phyloP scores from a whole-genome alignment of 805 yeast genomes.

The Candida maltosa region DNA sequence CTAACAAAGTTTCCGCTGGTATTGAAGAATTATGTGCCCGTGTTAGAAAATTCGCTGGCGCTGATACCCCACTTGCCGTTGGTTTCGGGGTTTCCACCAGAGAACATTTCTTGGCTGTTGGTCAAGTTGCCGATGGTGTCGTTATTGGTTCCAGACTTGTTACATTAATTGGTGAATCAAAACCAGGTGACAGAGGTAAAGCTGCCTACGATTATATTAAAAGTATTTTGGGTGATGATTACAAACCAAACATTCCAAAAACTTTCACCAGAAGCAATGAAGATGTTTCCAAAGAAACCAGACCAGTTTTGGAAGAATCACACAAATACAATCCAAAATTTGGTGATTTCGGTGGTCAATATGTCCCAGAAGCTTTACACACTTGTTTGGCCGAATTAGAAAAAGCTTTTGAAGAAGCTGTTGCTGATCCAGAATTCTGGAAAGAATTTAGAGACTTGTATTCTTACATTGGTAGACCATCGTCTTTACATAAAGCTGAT shows the following conservation, averaged over 20 bases:
- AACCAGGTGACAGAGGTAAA: constrained; percentile 56
- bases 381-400: constrained; percentile 89
- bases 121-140: constrained; percentile 85
- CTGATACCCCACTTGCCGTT: constrained; percentile 73
- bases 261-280: constrained; percentile 19
- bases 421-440: constrained; percentile 92
- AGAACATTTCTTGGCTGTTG: constrained; percentile 81
- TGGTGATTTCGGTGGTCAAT: constrained; percentile 98
- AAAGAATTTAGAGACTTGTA: constrained; percentile 81
- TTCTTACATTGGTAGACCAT: constrained; percentile 95
- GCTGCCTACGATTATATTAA: constrained; percentile 66
- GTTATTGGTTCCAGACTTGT: constrained; percentile 91
- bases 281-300: constrained; percentile 26
- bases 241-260: constrained; percentile 24
- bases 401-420: constrained; percentile 80
- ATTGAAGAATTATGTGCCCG: constrained; percentile 67
- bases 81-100: constrained; percentile 97
- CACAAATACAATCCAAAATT: constrained; percentile 76
- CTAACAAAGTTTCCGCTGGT: constrained; percentile 57
- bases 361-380: constrained; percentile 94
- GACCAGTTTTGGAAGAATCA: constrained; percentile 45
- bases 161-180: constrained; percentile 62
- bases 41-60: constrained; percentile 73
- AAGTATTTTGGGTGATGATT: constrained; percentile 63
- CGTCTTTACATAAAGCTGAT: constrained; percentile 86